Evolutionary conservation across 2,329 filamentous ascomycete genomes (phyloP).

Genomic region (Cryoendolithus antarcticus): DNA sequence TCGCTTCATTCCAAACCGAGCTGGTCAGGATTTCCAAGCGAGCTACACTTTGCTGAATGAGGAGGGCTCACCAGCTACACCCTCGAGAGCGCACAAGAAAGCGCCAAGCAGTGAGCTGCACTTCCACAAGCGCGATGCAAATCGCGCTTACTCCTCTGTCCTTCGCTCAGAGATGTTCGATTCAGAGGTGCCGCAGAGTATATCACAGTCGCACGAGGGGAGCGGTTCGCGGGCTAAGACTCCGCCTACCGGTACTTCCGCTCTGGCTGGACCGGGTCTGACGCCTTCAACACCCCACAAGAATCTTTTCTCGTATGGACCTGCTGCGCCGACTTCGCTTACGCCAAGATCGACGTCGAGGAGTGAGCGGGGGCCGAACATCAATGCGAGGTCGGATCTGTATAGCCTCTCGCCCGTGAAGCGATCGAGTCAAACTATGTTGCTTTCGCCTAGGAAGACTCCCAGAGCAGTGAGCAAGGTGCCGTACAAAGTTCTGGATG

Average conservation of each 20-base stretch:
- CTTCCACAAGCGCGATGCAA: conserved; percentile 92
- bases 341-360: conserved; percentile 55
- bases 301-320: conserved; percentile 73
- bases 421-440: conserved; percentile 83
- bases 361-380: conserved; percentile 72
- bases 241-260: conserved; percentile 55
- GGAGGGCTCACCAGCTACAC: conserved; percentile 83
- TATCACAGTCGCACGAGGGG: conserved; percentile 50
- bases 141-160: conserved; percentile 78
- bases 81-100: conserved; percentile 72
- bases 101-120: conserved; percentile 81
- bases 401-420: conserved; percentile 93
- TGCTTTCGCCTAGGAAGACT: conserved; percentile 78
- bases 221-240: conserved; percentile 49
- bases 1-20: conserved; percentile 90
- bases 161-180: conserved; percentile 89
- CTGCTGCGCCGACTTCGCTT: conserved; percentile 73
- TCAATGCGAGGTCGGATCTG: conserved; percentile 82
- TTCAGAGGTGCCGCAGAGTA: conserved; percentile 69
- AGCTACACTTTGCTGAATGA: conserved; percentile 88
- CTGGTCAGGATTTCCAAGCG: conserved; percentile 84
- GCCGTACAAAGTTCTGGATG: conserved; percentile 94
- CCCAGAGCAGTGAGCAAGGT: conserved; percentile 89
- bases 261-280: conserved; percentile 57
- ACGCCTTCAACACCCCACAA: conserved; percentile 95